Conservation (phyloP, 129 eudicot genomes). For the Sambucus nigra region DNA sequence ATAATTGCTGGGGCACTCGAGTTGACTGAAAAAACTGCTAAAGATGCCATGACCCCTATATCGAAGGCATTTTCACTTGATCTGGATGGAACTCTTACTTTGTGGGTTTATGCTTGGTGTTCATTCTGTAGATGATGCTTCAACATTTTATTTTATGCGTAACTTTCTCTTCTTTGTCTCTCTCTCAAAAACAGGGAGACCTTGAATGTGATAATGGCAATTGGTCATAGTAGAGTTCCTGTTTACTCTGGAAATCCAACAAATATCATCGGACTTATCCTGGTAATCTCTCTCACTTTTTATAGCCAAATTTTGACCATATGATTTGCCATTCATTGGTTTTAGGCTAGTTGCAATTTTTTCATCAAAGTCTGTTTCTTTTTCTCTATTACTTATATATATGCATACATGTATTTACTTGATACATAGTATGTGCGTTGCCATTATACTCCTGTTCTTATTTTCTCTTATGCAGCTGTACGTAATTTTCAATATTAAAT, state of each 20-base stretch:
- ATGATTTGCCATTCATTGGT: background rate
- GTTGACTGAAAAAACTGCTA: conserved; percentile 87
- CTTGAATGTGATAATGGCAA: conserved; percentile 85
- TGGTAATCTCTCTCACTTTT: conserved; percentile 50
- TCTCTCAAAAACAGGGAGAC: conserved; percentile 69
- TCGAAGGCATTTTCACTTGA: conserved; percentile 97
- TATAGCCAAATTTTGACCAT: no score
- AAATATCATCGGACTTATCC: conserved; percentile 79
- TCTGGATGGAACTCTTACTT: conserved; percentile 92
- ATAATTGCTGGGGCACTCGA: conserved; percentile 97
- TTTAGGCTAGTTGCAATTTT: background rate
- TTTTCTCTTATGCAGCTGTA: background rate
- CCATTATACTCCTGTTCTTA: background rate
- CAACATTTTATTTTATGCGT: conserved; percentile 1
- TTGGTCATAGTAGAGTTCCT: conserved; percentile 98
- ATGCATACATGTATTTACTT: no score
- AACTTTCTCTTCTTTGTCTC: conserved; percentile 10
- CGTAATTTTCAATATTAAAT: no score
- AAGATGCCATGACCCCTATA: conserved; percentile 98
- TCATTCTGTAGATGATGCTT: conserved; percentile 5
- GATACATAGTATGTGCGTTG: background rate
- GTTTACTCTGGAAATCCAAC: conserved; percentile 58
- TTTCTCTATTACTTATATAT: no score
- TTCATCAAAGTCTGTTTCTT: no score
- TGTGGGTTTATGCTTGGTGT: conserved; percentile 49